A percentile compares a stretch with the other conserved stretches of the same genome.
These are phyloP conservation scores for Teunomyces cretensis DNA, from an alignment of 805 yeast genomes.

Conservation along the genomic window DNA sequence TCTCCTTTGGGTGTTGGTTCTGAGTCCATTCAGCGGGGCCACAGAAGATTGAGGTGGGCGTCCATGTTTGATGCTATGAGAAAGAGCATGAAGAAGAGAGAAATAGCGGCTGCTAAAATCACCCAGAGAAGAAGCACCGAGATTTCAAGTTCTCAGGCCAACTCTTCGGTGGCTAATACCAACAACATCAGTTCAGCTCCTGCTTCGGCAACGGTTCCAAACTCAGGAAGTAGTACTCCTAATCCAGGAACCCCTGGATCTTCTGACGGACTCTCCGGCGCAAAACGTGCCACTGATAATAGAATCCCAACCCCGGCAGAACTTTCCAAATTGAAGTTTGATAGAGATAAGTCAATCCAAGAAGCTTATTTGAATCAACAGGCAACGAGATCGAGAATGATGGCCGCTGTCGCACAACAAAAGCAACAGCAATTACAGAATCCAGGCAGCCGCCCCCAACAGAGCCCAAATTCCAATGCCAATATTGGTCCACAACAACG, in stretches of 20 bases:
- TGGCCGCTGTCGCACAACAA: slow-evolving; percentile 40
- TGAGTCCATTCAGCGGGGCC: slow-evolving; percentile 93
- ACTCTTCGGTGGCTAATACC: slow-evolving; percentile 2
- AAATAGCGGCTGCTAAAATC: slow-evolving; percentile 49
- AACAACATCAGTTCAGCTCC: neutral
- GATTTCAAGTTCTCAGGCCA: neutral
- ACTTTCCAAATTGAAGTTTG: slow-evolving; percentile 76
- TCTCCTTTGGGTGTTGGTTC: slow-evolving; percentile 92
- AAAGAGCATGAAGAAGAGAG: slow-evolving; percentile 86
- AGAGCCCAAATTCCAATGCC: slow-evolving; percentile 10
- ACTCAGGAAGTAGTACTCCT: slow-evolving; percentile 2
- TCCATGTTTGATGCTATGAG: slow-evolving; percentile 95
- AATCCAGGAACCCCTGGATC: slow-evolving; percentile 26
- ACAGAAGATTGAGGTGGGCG: slow-evolving; percentile 88
- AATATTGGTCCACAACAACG: slow-evolving; percentile 10
- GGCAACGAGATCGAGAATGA: slow-evolving; percentile 42
- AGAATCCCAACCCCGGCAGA: slow-evolving; percentile 74
- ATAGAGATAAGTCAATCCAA: slow-evolving; percentile 81
- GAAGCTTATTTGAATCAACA: slow-evolving; percentile 61
- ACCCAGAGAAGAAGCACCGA: slow-evolving; percentile 9
- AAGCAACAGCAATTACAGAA: slow-evolving; percentile 1
- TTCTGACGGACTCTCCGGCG: slow-evolving; percentile 42
- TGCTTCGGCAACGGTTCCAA: slow-evolving; percentile 8
- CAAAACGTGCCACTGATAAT: slow-evolving; percentile 37
- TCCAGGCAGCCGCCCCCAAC: slow-evolving; percentile 8